Conservation (phyloP, 257 asterid species). For the Gardenia jasminoides region DNA sequence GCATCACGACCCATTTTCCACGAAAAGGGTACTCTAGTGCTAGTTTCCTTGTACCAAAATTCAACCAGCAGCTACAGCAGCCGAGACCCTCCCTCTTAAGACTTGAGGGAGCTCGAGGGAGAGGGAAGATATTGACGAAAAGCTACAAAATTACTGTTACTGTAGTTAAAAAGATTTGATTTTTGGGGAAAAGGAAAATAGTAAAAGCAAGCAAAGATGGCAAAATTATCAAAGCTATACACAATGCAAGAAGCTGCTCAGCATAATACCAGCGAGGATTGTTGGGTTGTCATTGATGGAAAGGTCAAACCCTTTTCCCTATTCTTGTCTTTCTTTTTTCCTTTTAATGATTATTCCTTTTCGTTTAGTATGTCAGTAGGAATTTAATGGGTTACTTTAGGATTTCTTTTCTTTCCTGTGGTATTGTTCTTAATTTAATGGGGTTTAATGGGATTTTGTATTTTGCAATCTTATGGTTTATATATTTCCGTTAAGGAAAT, state of each 20-base stretch:
- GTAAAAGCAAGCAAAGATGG: slow-evolving; percentile 39
- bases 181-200: background rate
- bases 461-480: background rate
- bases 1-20: background rate
- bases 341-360: background rate
- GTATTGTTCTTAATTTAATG: background rate
- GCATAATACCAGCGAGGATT: slow-evolving; percentile 78
- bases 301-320: slow-evolving; percentile 42
- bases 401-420: background rate
- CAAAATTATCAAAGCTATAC: slow-evolving; percentile 68
- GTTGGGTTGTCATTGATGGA: slow-evolving; percentile 85
- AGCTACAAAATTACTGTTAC: background rate
- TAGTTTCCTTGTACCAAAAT: background rate
- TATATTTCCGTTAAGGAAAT: background rate
- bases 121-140: background rate
- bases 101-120: background rate
- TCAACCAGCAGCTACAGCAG: background rate
- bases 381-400: background rate
- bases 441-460: background rate
- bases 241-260: slow-evolving; percentile 75
- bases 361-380: background rate
- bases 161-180: background rate
- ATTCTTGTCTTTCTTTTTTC: background rate
- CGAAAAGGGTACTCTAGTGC: background rate
- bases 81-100: background rate